A percentile compares a stretch with the other conserved stretches of the same genome.
Conservation (phyloP, 2,329 filamentous ascomycete species). For the Berkeleyomyces rouxiae region DNA sequence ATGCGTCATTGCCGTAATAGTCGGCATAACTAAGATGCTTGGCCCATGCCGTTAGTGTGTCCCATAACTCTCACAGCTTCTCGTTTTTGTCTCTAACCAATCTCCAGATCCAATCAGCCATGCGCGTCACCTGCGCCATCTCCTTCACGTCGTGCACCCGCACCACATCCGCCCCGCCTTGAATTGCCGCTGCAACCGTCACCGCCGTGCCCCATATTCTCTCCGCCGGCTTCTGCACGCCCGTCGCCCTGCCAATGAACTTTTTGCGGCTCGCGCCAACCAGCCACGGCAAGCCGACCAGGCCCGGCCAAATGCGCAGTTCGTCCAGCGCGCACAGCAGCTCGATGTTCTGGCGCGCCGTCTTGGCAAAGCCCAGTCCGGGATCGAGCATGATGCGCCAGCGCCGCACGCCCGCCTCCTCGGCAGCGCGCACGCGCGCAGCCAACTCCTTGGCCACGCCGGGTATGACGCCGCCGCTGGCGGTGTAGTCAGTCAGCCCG, state of each 20-base stretch:
- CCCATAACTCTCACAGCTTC: not conserved
- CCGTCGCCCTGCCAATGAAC: conserved; percentile 74
- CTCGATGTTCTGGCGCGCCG: conserved; percentile 61
- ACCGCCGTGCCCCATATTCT: conserved; percentile 76
- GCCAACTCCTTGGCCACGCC: conserved; percentile 53
- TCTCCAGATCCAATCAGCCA: conserved; percentile 88
- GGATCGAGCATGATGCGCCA: conserved; percentile 95
- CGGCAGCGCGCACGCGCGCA: conserved; percentile 53
- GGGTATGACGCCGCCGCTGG: conserved; percentile 46
- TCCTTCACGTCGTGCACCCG: conserved; percentile 79
- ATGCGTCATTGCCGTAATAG: not conserved
- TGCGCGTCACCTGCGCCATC: conserved; percentile 69
- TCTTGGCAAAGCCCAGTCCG: conserved; percentile 88
- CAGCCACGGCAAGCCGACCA: conserved; percentile 68
- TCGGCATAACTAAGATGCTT: not conserved
- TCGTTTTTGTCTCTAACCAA: conserved; percentile 18
- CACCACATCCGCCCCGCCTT: conserved; percentile 79
- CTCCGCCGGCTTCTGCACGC: conserved; percentile 51
- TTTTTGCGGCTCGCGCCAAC: conserved; percentile 77
- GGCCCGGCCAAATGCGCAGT: conserved; percentile 45
- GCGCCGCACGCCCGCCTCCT: conserved; percentile 64
- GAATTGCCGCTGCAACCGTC: conserved; percentile 69
- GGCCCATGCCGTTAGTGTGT: not conserved
- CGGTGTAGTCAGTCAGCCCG: conserved; percentile 47
- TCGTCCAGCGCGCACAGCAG: conserved; percentile 52